Evolutionary conservation across 1,139 yeast species (phyloP).

Genomic region (Blastobotrys arbuscula): DNA sequence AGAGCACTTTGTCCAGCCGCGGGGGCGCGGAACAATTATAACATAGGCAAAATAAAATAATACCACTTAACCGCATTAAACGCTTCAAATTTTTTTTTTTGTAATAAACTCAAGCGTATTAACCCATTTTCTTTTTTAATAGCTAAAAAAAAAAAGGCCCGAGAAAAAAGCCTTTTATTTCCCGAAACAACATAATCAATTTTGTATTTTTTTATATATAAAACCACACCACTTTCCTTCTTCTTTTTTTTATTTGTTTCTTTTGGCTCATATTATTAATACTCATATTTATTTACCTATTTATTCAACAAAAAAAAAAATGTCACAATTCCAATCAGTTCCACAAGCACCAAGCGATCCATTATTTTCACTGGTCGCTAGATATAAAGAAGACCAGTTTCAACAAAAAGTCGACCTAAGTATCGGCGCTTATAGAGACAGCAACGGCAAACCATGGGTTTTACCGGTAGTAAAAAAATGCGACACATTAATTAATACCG

Average conservation of each 20-base stretch:
- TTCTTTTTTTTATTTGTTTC: background rate
- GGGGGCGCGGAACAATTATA: background rate
- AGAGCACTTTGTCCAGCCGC: no score
- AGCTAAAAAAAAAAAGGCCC: no score
- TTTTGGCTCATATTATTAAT: background rate
- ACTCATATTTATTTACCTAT: background rate
- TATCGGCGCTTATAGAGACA: conserved; percentile 90
- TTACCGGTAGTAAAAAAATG: conserved; percentile 71
- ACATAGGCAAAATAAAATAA: no score
- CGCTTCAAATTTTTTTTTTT: no score
- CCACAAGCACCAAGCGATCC: conserved; percentile 36
- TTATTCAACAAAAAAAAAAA: background rate
- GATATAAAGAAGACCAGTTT: conserved; percentile 51
- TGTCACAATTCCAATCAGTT: background rate
- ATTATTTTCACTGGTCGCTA: conserved; percentile 73
- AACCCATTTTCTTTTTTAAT: no score
- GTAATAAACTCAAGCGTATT: no score
- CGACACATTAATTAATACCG: conserved; percentile 50
- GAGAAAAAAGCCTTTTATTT: background rate
- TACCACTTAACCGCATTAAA: no score
- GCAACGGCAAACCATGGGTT: conserved; percentile 79
- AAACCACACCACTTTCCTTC: conserved; percentile 5
- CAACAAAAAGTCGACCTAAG: conserved; percentile 71
- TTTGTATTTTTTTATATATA: background rate
- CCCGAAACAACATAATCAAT: background rate